phyloP scores from a whole-genome alignment of 352 stramenopile genomes.

The Phytophthora multivora region DNA sequence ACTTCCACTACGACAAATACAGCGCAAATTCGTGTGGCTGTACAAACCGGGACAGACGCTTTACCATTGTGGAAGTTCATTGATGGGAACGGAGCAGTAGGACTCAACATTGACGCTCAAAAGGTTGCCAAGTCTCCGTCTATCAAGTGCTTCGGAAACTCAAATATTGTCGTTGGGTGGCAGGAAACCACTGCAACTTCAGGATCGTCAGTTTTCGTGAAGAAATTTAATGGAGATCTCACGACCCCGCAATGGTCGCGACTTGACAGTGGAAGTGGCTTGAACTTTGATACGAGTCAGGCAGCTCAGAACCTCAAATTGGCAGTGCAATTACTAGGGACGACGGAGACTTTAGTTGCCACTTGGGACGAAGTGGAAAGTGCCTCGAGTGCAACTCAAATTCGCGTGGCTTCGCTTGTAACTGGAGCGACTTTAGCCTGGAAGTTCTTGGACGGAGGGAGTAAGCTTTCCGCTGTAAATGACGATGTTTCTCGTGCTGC shows the following conservation, averaged over 20 bases:
- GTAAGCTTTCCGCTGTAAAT: conserved; percentile 45
- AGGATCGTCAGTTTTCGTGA: conserved; percentile 33
- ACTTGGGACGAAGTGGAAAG: conserved; percentile 59
- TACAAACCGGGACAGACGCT: conserved; percentile 43
- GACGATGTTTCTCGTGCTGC: conserved; percentile 39
- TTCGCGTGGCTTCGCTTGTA: conserved; percentile 45
- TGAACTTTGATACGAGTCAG: conserved; percentile 55
- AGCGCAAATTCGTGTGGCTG: conserved; percentile 58
- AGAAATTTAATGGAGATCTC: conserved; percentile 51
- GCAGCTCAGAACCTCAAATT: conserved; percentile 53
- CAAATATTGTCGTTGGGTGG: conserved; percentile 56
- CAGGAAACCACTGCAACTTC: conserved; percentile 37
- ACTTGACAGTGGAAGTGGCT: conserved; percentile 34
- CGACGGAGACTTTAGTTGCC: conserved; percentile 40
- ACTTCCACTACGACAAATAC: conserved; percentile 24
- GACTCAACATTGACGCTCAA: conserved; percentile 46
- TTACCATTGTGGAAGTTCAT: conserved; percentile 54
- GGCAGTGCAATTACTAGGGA: conserved; percentile 16
- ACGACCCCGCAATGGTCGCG: conserved; percentile 39
- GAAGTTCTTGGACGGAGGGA: conserved; percentile 51
- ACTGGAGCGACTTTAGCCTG: conserved; percentile 12
- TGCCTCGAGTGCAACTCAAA: conserved; percentile 34
- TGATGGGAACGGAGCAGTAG: conserved; percentile 48
- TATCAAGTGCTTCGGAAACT: conserved; percentile 42
- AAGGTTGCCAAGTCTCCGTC: conserved; percentile 37